Conservation (phyloP, 2,329 filamentous ascomycete genomes). For the Aureobasidium vineae region DNA sequence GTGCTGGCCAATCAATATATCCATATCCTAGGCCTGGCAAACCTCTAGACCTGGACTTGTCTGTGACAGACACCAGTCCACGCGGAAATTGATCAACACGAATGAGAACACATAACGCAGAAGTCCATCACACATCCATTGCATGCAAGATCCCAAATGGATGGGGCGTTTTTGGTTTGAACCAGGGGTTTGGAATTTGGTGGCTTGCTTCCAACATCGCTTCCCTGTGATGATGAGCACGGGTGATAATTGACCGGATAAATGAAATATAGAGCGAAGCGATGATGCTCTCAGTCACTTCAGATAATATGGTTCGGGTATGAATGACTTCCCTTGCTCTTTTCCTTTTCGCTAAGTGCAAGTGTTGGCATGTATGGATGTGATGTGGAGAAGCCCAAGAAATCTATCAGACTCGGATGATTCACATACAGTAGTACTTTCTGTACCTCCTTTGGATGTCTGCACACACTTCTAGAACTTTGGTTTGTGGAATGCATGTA, state of each 20-base stretch:
- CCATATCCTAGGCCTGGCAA: too few species aligned
- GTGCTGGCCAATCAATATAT: too few species aligned
- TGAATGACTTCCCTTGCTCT: too few species aligned
- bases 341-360: too few species aligned
- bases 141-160: neutral
- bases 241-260: neutral
- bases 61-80: too few species aligned
- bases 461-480: neutral
- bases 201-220: neutral
- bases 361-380: too few species aligned
- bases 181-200: neutral
- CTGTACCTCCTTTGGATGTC: neutral
- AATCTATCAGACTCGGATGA: neutral
- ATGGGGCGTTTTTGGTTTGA: neutral
- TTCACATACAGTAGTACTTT: neutral
- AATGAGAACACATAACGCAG: neutral
- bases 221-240: neutral
- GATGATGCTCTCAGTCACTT: neutral
- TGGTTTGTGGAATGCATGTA: neutral
- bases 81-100: neutral
- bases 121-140: neutral
- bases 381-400: too few species aligned
- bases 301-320: too few species aligned
- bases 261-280: neutral
- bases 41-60: too few species aligned